Percentiles rank a stretch among this genome's conserved stretches.
Conservation (phyloP, 805 yeast species). For the Hanseniaspora meyeri region DNA sequence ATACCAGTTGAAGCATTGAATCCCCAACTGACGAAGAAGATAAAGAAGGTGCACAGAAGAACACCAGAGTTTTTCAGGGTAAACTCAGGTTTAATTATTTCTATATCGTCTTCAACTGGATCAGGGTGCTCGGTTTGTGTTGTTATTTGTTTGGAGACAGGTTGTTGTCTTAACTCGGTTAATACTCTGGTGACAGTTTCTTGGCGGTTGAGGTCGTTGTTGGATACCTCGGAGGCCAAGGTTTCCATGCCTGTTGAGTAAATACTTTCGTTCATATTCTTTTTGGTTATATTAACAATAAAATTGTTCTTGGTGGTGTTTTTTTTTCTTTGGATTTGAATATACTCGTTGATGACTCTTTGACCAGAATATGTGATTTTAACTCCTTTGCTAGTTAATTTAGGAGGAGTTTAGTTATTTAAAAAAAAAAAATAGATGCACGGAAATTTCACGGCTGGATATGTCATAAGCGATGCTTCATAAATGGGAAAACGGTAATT, state of each 20-base stretch:
- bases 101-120: neutral
- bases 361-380: too few relatives aligned
- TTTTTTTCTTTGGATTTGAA: neutral
- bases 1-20: slow-evolving; percentile 54
- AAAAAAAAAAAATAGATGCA: too few relatives aligned
- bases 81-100: neutral
- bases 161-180: slow-evolving; percentile 2
- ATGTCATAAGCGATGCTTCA: too few relatives aligned
- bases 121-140: neutral
- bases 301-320: neutral
- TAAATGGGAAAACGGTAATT: too few relatives aligned
- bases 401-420: too few relatives aligned
- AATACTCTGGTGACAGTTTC: neutral
- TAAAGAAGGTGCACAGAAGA: slow-evolving; percentile 22
- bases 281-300: neutral
- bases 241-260: neutral
- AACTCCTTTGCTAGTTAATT: too few relatives aligned
- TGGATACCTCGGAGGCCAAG: neutral
- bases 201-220: neutral
- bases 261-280: neutral
- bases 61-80: slow-evolving; percentile 1
- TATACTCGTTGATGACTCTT: too few relatives aligned
- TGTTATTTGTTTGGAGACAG: slow-evolving; percentile 1
- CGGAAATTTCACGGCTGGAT: too few relatives aligned
- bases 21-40: slow-evolving; percentile 61